Base-by-base conservation (phyloP, 768 basidiomycete genomes). In the Rhodotorula toruloides region DNA sequence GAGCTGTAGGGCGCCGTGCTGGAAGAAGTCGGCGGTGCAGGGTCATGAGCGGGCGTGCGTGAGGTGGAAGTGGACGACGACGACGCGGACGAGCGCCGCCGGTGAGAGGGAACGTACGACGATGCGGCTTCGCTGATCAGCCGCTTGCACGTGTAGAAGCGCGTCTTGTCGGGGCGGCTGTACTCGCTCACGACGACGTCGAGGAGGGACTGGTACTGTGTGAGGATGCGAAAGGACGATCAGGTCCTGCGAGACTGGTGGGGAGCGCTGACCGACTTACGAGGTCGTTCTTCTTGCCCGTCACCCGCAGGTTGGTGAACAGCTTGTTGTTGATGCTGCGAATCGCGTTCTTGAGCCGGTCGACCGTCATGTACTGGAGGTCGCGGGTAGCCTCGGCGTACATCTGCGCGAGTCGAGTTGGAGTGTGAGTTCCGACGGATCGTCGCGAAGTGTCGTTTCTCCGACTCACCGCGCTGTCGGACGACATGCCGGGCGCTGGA, bases 201-300 rank as follows among this genome's bases (percentile, higher is more conserved):
- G 19, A 57, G 47, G 27, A 60, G 42, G 11, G 55, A 32, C 6
- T 32, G 12, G 48, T 64, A 43, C 59, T 72, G 54, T 19, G 44
- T n/a, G 7, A 29, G 37, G 21, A 34, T 1, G 2, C 27, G n/a
- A 11, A 25, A 21, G 11, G 10, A 13, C 5, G 9, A 11, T 31
- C n/a, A n/a, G 22, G 8, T 34, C 6, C 25, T 17, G 6, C 31
- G 25, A 2, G 16, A 2, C 32, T n/a, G 42, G 19, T 16, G 42
- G 37, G 27, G 8, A n/a, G 29, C 17, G 43, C 7, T 6, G 32
- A 29, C 31, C 0, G 32, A 46, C 64, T 12, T 47, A 68, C 70
- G 34, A 72, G 57, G 16, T 65, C 67, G 3, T 17, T 22, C 54
- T 73, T 73, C 42, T 54, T 29, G 17, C 72, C 72, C 27, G 54